phyloP scores from a whole-genome alignment of 257 asterid genomes.

The Solanum pinnatisectum region DNA sequence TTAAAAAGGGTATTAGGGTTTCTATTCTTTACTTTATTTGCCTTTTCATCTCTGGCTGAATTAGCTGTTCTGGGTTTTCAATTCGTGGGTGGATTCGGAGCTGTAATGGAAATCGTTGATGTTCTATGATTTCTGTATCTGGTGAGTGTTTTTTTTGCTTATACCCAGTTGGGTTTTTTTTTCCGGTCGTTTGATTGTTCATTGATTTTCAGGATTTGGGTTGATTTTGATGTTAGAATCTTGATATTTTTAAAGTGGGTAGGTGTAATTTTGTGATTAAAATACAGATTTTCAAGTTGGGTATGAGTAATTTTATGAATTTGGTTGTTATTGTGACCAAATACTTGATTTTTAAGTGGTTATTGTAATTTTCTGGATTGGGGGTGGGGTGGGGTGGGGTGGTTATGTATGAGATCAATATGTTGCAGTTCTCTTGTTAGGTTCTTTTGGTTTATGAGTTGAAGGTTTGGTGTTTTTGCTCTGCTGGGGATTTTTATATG shows the following conservation, averaged over 20 bases:
- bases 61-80: not conserved
- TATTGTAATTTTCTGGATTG: not conserved
- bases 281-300: not conserved
- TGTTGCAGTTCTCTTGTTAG: not conserved
- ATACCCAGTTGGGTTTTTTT: not conserved
- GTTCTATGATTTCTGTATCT: constrained; percentile 32
- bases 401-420: not conserved
- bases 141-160: constrained; percentile 17
- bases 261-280: not conserved
- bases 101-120: constrained; percentile 11
- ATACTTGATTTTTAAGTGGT: not conserved
- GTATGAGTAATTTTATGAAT: not conserved
- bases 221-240: not conserved
- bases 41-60: not conserved
- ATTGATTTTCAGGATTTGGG: constrained; percentile 1
- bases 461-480: not conserved
- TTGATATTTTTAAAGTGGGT: not conserved
- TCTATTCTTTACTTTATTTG: constrained; percentile 13
- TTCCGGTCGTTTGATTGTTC: constrained; percentile 1
- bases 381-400: not conserved
- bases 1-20: constrained; percentile 17
- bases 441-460: not conserved
- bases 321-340: not conserved
- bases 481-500: not conserved
- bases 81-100: constrained; percentile 27